Conservation (phyloP, 768 basidiomycete species). For the Rhizopogon salebrosus region DNA sequence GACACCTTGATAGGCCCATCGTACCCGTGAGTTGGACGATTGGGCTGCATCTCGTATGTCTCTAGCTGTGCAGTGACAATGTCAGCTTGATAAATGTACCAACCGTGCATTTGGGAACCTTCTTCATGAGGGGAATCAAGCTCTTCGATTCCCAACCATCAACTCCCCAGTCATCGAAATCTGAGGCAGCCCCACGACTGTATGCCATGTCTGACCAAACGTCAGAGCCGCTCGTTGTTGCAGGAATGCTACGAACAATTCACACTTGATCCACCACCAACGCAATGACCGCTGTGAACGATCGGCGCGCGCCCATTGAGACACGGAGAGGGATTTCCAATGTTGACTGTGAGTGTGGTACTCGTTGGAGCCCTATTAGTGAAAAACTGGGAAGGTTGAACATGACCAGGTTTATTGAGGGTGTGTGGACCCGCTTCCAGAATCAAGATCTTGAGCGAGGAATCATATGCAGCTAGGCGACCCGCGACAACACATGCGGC, state of each 20-base stretch:
- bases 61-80: constrained; percentile 10
- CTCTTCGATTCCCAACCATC: constrained; percentile 23
- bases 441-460: constrained; percentile 19
- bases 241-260: constrained; percentile 39
- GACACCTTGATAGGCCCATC: constrained; percentile 19
- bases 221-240: background rate
- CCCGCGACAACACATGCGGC: constrained; percentile 29
- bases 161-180: constrained; percentile 38
- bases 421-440: constrained; percentile 25
- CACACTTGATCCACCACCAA: constrained; percentile 33
- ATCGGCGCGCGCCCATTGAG: constrained; percentile 11
- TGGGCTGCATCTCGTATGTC: constrained; percentile 13
- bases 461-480: constrained; percentile 21
- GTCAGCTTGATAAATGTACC: background rate
- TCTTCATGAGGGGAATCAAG: constrained; percentile 19
- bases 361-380: constrained; percentile 12
- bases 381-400: constrained; percentile 18
- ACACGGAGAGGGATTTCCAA: constrained; percentile 11
- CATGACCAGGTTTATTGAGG: constrained; percentile 15
- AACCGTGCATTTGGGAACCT: constrained; percentile 7
- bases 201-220: constrained; percentile 40
- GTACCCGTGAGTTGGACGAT: constrained; percentile 16
- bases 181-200: constrained; percentile 51
- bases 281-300: constrained; percentile 20
- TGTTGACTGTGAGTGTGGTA: constrained; percentile 13